phyloP scores from a whole-genome alignment of 345 rosid species.

The Punica granatum region DNA sequence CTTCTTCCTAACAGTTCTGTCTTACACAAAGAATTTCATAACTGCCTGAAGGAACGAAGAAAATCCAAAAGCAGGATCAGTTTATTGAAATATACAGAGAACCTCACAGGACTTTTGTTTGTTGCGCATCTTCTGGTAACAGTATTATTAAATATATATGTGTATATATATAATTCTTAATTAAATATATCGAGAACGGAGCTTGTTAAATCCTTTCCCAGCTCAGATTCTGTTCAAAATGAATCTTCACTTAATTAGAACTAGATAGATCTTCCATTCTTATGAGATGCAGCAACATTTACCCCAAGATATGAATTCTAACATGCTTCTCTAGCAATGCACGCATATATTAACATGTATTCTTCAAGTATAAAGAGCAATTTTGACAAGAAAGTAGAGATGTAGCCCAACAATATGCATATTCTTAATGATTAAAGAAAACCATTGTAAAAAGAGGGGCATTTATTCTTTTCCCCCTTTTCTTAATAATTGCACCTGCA shows the following conservation, averaged over 20 bases:
- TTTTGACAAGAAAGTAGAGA: no score
- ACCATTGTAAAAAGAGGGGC: background rate
- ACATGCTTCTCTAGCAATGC: background rate
- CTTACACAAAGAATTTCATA: background rate
- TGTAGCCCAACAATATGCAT: no score
- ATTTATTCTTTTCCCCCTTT: background rate
- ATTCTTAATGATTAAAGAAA: background rate
- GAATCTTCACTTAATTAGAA: background rate
- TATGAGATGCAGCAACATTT: background rate
- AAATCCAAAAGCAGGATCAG: background rate
- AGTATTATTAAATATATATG: background rate
- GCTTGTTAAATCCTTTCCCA: background rate
- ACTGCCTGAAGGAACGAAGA: background rate
- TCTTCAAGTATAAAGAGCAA: no score
- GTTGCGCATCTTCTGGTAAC: background rate
- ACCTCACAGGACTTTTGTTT: background rate
- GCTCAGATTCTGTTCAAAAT: background rate
- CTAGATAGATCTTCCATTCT: background rate
- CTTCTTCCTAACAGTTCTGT: background rate
- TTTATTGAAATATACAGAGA: background rate
- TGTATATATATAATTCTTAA: no score
- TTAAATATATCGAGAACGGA: background rate
- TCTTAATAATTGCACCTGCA: conserved; percentile 6
- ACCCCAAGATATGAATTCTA: background rate
- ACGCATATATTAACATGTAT: no score